These are phyloP conservation scores for Aegle marmelos DNA, from an alignment of 345 rosid species.

Conservation along the genomic window DNA sequence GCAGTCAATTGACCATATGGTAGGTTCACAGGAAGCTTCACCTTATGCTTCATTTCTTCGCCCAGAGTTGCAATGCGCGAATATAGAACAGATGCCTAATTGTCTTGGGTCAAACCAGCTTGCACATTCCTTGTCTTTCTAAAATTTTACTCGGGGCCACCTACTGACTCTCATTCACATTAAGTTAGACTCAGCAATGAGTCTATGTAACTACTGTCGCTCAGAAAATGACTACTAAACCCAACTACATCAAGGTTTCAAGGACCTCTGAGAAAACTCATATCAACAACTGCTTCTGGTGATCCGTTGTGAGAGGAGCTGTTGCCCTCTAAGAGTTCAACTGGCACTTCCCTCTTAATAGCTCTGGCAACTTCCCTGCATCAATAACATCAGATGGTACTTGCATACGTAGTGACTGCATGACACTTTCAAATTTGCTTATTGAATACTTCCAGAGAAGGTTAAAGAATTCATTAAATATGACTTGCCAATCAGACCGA, in stretches of 20 bases:
- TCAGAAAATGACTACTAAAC: constrained; percentile 32
- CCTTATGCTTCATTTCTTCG: not conserved
- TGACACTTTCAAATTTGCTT: constrained; percentile 70
- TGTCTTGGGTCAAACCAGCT: not conserved
- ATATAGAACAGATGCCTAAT: not conserved
- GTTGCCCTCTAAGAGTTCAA: constrained; percentile 81
- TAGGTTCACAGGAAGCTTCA: constrained; percentile 5
- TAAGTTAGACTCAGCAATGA: constrained; percentile 10
- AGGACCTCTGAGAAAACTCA: constrained; percentile 80
- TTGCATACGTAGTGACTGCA: constrained; percentile 59
- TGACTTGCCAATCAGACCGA: constrained; percentile 77
- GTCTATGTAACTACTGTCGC: constrained; percentile 24
- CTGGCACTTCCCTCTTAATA: constrained; percentile 76
- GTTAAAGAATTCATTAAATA: constrained; percentile 82
- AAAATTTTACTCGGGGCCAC: constrained; percentile 4
- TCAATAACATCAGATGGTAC: constrained; percentile 30
- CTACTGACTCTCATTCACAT: not conserved
- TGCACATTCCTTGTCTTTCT: not conserved
- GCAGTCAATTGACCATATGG: constrained; percentile 17
- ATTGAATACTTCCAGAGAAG: constrained; percentile 79
- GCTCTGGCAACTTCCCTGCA: constrained; percentile 69
- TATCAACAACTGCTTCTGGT: constrained; percentile 70
- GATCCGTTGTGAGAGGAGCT: constrained; percentile 78
- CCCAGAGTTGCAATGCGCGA: not conserved
- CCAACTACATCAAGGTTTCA: constrained; percentile 41